Base-by-base conservation (phyloP, 768 basidiomycete genomes). In the Mycena pura region DNA sequence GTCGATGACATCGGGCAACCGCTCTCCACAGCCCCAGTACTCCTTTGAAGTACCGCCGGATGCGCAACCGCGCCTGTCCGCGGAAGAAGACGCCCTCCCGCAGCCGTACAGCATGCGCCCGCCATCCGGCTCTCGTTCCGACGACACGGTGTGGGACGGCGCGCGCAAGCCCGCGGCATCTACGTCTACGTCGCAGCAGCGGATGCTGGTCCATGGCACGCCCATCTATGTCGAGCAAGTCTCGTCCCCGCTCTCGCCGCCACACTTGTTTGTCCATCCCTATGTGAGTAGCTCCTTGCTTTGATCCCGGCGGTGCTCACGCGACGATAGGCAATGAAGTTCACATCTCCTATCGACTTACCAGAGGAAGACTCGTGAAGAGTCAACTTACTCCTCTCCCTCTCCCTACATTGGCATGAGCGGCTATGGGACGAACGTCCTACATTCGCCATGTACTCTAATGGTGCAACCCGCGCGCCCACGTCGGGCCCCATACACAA, bases 291-390 rank as follows among this genome's bases (percentile, higher is more conserved):
- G 6, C 39, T 9, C 21, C 19, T n/a, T 24, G 24, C 8, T 34
- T n/a, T 46, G 48, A 17, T 49, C 46, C 22, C 59, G 6, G 34
- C 51, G 51, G 40, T 17, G 27, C 46, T 60, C 47, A 47, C 29
- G 65, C 22, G 44, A 24, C 41, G 31, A 45, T 31, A 82, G 81
- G 72, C 81, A 21, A 67, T 80, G 50, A 74, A 76, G 54, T 82
- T 78, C 60, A 81, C 77, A 28, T 81, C 80, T 22, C 80, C 80
- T 13, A 78, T 82, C 61, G 81, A 63, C 31, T 34, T 62, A 29
- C 34, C 34, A 38, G 61, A 62, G 39, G 62, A 57, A 32, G 38
- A 24, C 28, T 62, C 61, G 52, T 62, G 55, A 62, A 21, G n/a
- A 19, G 24, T 47, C 28, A 41, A n/a, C n/a, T n/a, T n/a, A n/a